Conservation (phyloP, 129 eudicot species). For the Chrysanthemum makinoi region DNA sequence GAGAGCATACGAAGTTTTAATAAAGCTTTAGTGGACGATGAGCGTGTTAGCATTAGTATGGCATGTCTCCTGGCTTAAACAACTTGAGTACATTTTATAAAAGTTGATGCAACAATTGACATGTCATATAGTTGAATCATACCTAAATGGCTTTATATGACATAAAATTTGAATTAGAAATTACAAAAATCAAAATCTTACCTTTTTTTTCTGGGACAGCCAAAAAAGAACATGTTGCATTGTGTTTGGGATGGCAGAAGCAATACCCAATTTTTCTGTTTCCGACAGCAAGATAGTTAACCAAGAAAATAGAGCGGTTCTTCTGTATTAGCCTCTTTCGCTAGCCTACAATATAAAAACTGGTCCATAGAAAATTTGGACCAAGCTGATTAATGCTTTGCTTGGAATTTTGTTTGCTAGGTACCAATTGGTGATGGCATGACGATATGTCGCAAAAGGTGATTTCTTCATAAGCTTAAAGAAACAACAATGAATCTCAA, state of each 20-base stretch:
- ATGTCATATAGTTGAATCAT: neutral
- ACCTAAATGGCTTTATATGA: neutral
- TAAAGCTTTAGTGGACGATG: conserved; percentile 54
- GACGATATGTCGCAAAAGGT: conserved; percentile 82
- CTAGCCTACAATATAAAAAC: neutral
- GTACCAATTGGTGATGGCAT: conserved; percentile 98
- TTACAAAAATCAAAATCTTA: neutral
- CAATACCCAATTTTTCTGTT: neutral
- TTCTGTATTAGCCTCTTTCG: neutral
- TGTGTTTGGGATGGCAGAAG: neutral
- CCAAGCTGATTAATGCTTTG: conserved; percentile 1
- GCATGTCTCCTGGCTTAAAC: conserved; percentile 37
- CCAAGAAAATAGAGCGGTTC: neutral
- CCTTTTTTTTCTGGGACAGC: neutral
- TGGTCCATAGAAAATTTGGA: conserved; percentile 19
- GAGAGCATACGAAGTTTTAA: conserved; percentile 77
- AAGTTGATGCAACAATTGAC: neutral
- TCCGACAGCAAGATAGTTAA: neutral
- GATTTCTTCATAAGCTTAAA: conserved; percentile 25
- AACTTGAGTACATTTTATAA: neutral
- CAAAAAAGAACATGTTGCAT: neutral
- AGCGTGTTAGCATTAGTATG: conserved; percentile 86
- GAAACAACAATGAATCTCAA: neutral
- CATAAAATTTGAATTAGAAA: neutral
- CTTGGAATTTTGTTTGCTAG: conserved; percentile 36